Conservation (phyloP, 345 rosid species). For the Triadica sebifera region DNA sequence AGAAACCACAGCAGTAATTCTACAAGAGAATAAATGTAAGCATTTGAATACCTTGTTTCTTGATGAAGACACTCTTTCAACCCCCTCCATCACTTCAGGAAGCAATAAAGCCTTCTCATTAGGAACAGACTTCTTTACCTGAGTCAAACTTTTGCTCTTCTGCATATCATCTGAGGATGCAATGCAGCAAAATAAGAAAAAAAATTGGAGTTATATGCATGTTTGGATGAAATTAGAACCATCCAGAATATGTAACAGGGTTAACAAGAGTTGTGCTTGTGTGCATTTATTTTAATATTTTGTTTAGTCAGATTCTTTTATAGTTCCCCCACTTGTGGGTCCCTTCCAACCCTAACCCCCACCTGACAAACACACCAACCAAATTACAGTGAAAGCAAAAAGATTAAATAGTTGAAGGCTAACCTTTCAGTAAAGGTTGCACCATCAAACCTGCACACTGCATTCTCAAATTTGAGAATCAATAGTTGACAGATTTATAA, state of each 20-base stretch:
- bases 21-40: not conserved
- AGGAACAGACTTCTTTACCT: conserved; percentile 10
- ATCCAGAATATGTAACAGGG: not conserved
- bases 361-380: not conserved
- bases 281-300: not conserved
- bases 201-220: conserved; percentile 7
- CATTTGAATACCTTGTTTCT: conserved; percentile 30
- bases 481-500: not conserved
- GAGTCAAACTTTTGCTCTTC: conserved; percentile 7
- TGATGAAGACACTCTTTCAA: not conserved
- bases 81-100: conserved; percentile 27
- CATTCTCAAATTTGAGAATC: conserved; percentile 32
- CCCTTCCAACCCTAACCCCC: not conserved
- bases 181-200: conserved; percentile 3
- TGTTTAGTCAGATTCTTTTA: not conserved
- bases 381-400: not conserved
- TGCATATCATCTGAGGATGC: conserved; percentile 24
- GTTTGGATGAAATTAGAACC: not conserved
- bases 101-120: conserved; percentile 16
- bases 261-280: not conserved
- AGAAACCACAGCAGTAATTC: too few species aligned
- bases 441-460: conserved; percentile 43
- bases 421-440: conserved; percentile 47
- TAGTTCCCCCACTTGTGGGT: not conserved
- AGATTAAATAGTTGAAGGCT: conserved; percentile 9